phyloP scores from a whole-genome alignment of 768 basidiomycete genomes.

The Fomitopsis pulvina region DNA sequence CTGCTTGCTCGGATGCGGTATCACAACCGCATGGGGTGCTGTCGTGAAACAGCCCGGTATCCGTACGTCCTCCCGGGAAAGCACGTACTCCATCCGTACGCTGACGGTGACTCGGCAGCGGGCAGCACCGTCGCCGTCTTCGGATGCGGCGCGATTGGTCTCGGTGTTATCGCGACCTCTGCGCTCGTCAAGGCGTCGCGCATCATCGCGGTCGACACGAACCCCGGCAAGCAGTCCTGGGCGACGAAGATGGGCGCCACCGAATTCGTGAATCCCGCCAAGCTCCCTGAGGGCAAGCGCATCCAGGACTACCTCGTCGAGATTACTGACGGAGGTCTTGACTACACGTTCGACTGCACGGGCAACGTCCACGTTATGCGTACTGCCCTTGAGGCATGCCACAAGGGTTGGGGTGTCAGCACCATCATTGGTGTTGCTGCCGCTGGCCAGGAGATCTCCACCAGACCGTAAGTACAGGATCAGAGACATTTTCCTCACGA shows the following conservation, averaged over 20 bases:
- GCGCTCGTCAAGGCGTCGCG: constrained; percentile 72
- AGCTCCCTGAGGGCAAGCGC: constrained; percentile 68
- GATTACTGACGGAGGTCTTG: constrained; percentile 93
- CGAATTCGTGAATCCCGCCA: constrained; percentile 83
- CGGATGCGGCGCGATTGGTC: constrained; percentile 93
- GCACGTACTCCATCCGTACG: not conserved
- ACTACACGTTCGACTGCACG: constrained; percentile 96
- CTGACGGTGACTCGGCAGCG: constrained; percentile 35
- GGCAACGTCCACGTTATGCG: constrained; percentile 96
- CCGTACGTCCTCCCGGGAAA: constrained; percentile 36
- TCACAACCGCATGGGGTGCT: constrained; percentile 98
- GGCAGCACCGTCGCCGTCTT: constrained; percentile 90
- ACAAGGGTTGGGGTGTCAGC: constrained; percentile 98
- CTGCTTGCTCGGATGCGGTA: constrained; percentile 94
- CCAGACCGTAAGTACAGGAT: constrained; percentile 24
- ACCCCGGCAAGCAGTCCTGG: constrained; percentile 80
- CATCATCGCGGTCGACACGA: constrained; percentile 90
- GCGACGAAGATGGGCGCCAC: constrained; percentile 91
- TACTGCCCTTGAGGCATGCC: constrained; percentile 94
- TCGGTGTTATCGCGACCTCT: constrained; percentile 85
- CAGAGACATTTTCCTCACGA: not conserved
- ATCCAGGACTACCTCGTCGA: constrained; percentile 90
- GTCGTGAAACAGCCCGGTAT: constrained; percentile 87
- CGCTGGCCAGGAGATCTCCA: constrained; percentile 75
- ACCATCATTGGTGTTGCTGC: constrained; percentile 97